A percentile compares a stretch with the other conserved stretches of the same genome.
These are phyloP conservation scores for Eimeria praecox DNA, from an alignment of 169 alveolate species.

Conservation along the genomic window DNA sequence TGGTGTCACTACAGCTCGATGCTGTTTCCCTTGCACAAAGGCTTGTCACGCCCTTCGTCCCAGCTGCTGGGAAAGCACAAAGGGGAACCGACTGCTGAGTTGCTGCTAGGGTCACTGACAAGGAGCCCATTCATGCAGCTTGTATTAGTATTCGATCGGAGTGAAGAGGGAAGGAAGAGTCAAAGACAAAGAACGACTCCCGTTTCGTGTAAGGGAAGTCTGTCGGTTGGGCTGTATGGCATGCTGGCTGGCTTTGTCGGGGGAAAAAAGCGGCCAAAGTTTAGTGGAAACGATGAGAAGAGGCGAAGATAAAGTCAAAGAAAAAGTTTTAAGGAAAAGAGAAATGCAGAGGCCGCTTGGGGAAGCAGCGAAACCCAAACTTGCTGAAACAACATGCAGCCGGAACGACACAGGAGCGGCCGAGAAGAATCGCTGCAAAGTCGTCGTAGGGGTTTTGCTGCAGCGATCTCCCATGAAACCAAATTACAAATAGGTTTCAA, in stretches of 20 bases:
- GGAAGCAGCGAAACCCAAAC: conserved; percentile 7
- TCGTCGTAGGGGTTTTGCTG: background rate
- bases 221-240: background rate
- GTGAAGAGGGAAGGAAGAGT: background rate
- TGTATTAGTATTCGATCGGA: background rate
- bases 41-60: background rate
- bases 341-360: background rate
- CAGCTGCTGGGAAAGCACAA: background rate
- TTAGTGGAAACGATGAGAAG: background rate
- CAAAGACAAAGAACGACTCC: conserved; percentile 17
- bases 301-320: conserved; percentile 11
- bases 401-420: conserved; percentile 14
- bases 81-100: conserved; percentile 1
- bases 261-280: conserved; percentile 15
- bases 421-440: background rate
- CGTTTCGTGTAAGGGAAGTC: background rate
- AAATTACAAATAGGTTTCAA: background rate
- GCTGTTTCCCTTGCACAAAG: background rate
- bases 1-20: background rate
- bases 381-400: conserved; percentile 4
- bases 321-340: conserved; percentile 11
- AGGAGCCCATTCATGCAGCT: background rate
- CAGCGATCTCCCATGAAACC: conserved; percentile 20
- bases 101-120: conserved; percentile 15
- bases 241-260: background rate